Evolutionary conservation across 2,329 filamentous ascomycete species (phyloP), one percentile per base, ranked within the genome.

Genomic region (Eurotiales sp.): DNA sequence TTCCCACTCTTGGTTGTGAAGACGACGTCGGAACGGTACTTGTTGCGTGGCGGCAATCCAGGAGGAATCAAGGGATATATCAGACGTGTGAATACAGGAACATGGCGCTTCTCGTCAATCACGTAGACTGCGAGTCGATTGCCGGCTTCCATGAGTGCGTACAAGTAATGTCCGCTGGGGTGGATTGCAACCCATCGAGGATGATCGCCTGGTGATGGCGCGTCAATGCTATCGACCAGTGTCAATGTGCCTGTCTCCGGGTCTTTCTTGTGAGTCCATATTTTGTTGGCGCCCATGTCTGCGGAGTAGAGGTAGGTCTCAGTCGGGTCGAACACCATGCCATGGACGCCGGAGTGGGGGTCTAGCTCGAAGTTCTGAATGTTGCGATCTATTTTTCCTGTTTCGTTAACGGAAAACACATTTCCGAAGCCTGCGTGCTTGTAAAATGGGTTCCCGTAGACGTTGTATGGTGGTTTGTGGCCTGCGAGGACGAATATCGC

Each of bases 401-500:
- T 64, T 11, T 65, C 53, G 47, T 70, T 64, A 8, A 76, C 73
- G 2, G 72, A 73, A 56, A 77, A 72, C 65, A 95, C 81, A 64
- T 90, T 90, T 55, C 89, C 88, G 65, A 83, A 86, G 57, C 88
- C 88, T 32, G 90, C 90, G 66, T 91, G 80, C 55, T 88, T 82
- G 77, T 95, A 95, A 71, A 95, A 95, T 8, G 90, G 90, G 69
- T 93, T 93, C 68, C 87, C 88, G 72, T 95, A 95, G 56, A 95
- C 87, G 60, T 81, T 82, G 69, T 90, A 88, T 0, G 90, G 90
- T 1, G 88, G 79, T 61, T 88, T 81, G 60, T 84, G 80, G 19
- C 88, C 87, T 25, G 90, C 86, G 46, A 95, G 82, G 52, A 92
- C 80, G 75, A 95, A 95, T 70, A 95, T 95, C 61, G 90, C 90